These are phyloP conservation scores for Trichoderma virens DNA, from an alignment of 495 filamentous ascomycete species.

Conservation along the genomic window DNA sequence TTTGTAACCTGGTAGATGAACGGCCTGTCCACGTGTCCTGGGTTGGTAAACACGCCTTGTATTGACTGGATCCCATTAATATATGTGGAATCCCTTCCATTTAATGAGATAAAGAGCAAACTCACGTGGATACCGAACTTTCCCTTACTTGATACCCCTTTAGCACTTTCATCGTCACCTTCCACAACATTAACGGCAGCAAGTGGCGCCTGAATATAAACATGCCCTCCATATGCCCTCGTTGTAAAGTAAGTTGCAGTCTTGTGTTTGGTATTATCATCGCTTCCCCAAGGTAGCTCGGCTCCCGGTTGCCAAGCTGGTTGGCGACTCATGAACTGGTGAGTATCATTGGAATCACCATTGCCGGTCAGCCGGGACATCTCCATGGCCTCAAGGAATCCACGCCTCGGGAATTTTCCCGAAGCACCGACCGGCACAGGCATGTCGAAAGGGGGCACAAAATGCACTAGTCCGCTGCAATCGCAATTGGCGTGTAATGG, in stretches of 20 bases:
- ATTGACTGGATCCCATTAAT: slow-evolving; percentile 41
- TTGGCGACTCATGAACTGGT: background rate
- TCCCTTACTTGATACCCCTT: background rate
- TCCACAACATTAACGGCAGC: slow-evolving; percentile 47
- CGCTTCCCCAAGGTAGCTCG: background rate
- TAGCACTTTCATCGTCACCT: slow-evolving; percentile 26
- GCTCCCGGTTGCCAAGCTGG: background rate
- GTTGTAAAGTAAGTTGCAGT: background rate
- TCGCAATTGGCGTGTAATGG: no score
- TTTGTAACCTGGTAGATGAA: slow-evolving; percentile 52
- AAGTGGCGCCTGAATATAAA: slow-evolving; percentile 57
- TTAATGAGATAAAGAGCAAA: background rate
- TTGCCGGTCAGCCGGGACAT: no score
- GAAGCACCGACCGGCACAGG: no score
- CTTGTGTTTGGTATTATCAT: background rate
- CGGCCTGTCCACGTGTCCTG: slow-evolving; percentile 43
- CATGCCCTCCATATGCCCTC: slow-evolving; percentile 55
- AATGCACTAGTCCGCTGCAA: no score
- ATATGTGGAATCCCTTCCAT: no score
- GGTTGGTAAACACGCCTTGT: slow-evolving; percentile 58
- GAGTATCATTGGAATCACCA: no score
- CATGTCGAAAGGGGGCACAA: no score
- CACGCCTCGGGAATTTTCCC: no score
- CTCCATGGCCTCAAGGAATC: no score
- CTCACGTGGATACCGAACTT: slow-evolving; percentile 54